phyloP scores from a whole-genome alignment of 495 filamentous ascomycete genomes.

The Glutinoglossum americanum region DNA sequence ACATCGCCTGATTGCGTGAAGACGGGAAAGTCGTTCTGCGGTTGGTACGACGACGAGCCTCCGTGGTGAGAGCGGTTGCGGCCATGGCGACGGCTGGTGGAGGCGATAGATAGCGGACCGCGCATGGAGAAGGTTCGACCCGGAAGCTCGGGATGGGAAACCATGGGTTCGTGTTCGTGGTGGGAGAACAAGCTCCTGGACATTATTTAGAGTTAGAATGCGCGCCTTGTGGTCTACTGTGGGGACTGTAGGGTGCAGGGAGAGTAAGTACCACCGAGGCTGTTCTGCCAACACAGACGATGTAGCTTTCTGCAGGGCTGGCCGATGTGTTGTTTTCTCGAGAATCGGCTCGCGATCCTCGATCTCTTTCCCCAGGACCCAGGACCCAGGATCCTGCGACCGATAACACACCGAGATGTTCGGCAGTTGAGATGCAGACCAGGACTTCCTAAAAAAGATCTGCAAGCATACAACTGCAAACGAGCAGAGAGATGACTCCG shows the following conservation, averaged over 20 bases:
- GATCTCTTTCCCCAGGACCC: not conserved
- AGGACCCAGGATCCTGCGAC: not conserved
- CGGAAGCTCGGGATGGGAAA: constrained; percentile 43
- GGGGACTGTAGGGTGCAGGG: not conserved
- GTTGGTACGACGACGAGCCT: constrained; percentile 34
- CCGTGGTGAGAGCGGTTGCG: constrained; percentile 67
- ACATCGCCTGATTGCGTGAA: constrained; percentile 82
- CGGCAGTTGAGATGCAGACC: too few relatives aligned
- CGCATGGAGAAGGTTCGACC: constrained; percentile 28
- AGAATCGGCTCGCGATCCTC: not conserved
- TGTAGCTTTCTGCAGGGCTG: not conserved
- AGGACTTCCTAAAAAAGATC: not conserved
- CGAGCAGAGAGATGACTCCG: not conserved
- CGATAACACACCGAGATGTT: not conserved
- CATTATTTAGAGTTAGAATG: not conserved
- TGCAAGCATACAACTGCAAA: not conserved
- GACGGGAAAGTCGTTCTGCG: constrained; percentile 78
- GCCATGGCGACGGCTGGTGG: constrained; percentile 44
- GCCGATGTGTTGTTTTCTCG: not conserved
- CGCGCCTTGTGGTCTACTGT: not conserved
- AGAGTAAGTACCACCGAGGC: not conserved
- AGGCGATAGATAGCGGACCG: constrained; percentile 37
- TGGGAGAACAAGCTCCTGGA: not conserved
- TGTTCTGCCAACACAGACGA: not conserved
- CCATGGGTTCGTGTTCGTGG: constrained; percentile 26